Evolutionary conservation across 2,329 filamentous ascomycete species (phyloP), one percentile per base, ranked within the genome.

Genomic region (Myriosclerotinia scirpicola): DNA sequence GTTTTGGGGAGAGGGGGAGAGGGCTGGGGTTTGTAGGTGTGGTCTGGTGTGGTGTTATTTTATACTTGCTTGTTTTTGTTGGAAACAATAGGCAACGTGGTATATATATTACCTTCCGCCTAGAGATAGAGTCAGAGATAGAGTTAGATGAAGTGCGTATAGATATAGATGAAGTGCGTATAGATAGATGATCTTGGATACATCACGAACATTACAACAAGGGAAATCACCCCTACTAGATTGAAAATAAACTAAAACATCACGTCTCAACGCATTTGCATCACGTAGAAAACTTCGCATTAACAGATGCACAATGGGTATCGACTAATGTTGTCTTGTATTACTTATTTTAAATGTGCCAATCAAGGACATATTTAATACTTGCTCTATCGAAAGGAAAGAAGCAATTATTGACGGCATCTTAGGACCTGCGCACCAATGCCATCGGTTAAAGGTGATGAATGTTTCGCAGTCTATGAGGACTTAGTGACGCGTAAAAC

Each of bases 331-430:
- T 38, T 50, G 46, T 50, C 44, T 60, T 60, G 30, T 50, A 60
- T 60, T 60, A 60, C 20, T 50, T 60, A 60, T 69, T 59, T 67
- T 36, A 60, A 60, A 60, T 60, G 56, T 60, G 30, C 56, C 56
- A 60, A n/a, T 30, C 2, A 60, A 48, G 56, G 56, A 14, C 44
- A 60, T 60, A 48, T 60, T 36, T 30, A 38, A 26, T 60, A 60
- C 30, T 60, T 60, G 67, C 69, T 67, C 54, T 67, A 69, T 62
- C 50, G 36, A 30, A 54, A 48, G 54, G 70, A 69, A 30, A 30
- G 58, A 72, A 70, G 67, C 70, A 74, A 78, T 80, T 80, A 80
- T 59, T 72, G 76, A 79, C 77, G 77, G 76, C 78, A 78, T 76
- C 73, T 75, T 76, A 75, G 44, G 78, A 77, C 77, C 76, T 76